Conservation (phyloP, 1,284 basidiomycete species). For the Ganoderma resinaceum region DNA sequence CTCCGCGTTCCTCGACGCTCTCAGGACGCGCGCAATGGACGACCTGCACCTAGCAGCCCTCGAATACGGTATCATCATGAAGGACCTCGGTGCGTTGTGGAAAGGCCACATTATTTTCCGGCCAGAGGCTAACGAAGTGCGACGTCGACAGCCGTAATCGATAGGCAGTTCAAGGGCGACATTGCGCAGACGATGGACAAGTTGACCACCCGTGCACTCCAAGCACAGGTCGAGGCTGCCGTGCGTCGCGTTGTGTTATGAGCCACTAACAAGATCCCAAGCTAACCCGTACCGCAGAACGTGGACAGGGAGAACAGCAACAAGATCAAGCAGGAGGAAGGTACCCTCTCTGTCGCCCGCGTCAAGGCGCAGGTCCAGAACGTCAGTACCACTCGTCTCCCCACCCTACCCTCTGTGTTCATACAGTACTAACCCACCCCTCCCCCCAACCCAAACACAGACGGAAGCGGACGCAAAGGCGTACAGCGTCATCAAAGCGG, state of each 20-base stretch:
- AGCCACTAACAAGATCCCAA: neutral
- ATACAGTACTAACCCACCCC: conserved; percentile 3
- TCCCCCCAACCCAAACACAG: conserved; percentile 36
- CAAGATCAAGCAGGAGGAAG: conserved; percentile 84
- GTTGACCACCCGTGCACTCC: conserved; percentile 78
- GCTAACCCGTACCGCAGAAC: conserved; percentile 50
- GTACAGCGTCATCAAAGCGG: conserved; percentile 73
- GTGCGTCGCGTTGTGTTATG: conserved; percentile 48
- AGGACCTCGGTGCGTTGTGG: conserved; percentile 66
- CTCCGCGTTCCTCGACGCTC: conserved; percentile 79
- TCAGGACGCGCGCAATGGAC: conserved; percentile 83
- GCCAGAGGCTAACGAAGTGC: neutral
- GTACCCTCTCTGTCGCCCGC: conserved; percentile 73
- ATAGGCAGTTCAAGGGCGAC: conserved; percentile 83
- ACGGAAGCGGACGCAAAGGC: conserved; percentile 78
- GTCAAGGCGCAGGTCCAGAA: conserved; percentile 77
- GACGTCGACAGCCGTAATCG: conserved; percentile 68
- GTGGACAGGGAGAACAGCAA: conserved; percentile 86
- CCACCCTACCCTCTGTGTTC: neutral
- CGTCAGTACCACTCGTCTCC: conserved; percentile 39
- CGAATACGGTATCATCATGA: conserved; percentile 81
- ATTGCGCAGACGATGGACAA: conserved; percentile 86
- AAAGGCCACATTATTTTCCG: neutral
- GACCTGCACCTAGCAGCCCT: conserved; percentile 79
- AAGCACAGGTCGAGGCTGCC: conserved; percentile 85